Evolutionary conservation across 2,329 filamentous ascomycete species (phyloP).

Genomic region (Phialocephala sp.): DNA sequence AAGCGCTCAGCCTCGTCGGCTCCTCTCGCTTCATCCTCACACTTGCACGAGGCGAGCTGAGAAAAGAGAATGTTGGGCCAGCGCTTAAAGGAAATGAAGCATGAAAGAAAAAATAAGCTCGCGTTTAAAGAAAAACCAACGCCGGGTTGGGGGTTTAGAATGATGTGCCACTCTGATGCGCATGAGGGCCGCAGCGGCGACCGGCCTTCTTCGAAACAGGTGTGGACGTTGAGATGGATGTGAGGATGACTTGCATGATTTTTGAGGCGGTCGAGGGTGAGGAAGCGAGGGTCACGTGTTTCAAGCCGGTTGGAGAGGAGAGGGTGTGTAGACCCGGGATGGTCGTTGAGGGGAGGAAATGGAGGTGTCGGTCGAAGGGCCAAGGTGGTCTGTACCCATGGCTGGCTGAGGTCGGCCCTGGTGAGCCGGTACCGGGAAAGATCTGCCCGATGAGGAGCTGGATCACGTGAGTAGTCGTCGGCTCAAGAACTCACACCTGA

Average conservation of each 20-base stretch:
- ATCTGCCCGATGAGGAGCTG: background rate
- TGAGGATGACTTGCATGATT: slow-evolving; percentile 1
- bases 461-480: background rate
- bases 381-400: background rate
- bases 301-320: background rate
- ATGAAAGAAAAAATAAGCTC: slow-evolving; percentile 2
- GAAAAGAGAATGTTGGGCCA: background rate
- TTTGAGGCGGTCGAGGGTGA: background rate
- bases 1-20: background rate
- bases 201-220: slow-evolving; percentile 3
- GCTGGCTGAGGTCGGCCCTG: too few relatives aligned
- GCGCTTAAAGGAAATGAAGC: slow-evolving; percentile 11
- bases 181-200: background rate
- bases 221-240: background rate
- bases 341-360: background rate
- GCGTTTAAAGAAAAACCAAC: background rate
- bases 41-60: background rate
- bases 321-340: background rate
- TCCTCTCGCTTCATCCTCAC: too few relatives aligned
- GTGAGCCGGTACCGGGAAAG: background rate
- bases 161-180: slow-evolving; percentile 1
- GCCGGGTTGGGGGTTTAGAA: background rate
- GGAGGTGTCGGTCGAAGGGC: background rate
- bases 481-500: background rate
- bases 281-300: slow-evolving; percentile 18